Evolutionary conservation across 257 asterid species (phyloP), one percentile per base, ranked within the genome.

Genomic region (Przewalskia tangutica): DNA sequence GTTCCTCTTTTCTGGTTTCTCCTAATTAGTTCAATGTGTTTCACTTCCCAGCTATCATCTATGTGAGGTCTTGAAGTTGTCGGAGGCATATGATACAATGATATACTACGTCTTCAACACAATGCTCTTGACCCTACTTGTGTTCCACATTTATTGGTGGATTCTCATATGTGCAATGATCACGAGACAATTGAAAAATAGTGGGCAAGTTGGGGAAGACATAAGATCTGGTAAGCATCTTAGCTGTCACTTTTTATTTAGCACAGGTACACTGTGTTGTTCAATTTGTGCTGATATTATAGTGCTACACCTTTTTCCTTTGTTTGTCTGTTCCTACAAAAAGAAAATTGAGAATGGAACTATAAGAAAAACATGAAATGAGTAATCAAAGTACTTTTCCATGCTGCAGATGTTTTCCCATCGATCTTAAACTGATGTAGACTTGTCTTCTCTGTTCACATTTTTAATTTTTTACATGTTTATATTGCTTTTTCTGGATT

Each of bases 61-160:
- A 5, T 32, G 82, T 59, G 85, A 85, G 67, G 86, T 84, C 84
- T 84, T 96, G 97, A 79, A 84, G 83, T 84, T 89, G 82, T 85
- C 94, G 18, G 82, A 85, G 76, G 17, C 90, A 36, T 85, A 86
- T 82, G 44, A 71, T 38, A 79, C 78, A 73, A 62, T 82, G 6
- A 44, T 89, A 81, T 96, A 93, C 93, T 96, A 94, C 76, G 62
- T 92, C 90, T 94, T 93, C 93, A 94, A 94, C 83, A 90, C 97
- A 23, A 89, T 93, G 97, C 66, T 94, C 53, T 77, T 94, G 88
- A 91, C 93, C 38, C 90, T 94, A 71, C 93, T 96, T 66, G 88
- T 90, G 85, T 96, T 96, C 86, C 99, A 96, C 88, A 81, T 94
- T 73, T 96, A 96, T 87, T 96, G 98, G 99, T 94, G 99, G 98